Base-by-base conservation (phyloP, 2,329 filamentous ascomycete species). In the Myotisia sp. region DNA sequence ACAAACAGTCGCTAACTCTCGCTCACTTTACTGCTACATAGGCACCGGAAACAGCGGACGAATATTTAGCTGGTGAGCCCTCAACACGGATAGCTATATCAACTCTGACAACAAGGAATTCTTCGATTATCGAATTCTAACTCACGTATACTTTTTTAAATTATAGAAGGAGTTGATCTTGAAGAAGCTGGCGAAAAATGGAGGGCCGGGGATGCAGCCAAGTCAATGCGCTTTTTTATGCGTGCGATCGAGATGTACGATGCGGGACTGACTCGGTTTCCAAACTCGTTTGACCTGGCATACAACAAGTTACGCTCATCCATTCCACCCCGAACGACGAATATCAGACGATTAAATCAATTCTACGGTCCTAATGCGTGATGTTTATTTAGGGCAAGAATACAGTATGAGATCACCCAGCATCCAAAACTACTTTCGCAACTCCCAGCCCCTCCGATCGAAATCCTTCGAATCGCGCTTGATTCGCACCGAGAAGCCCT, bases 101-200 rank as follows among this genome's bases (percentile, higher is more conserved):
- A 8, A 13, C 13, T 7, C 26, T 5, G 22, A 21, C 18, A 35
- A 37, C 22, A 30, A 27, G 4, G 20, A 6, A 10, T 9, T 7
- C 18, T 10, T 24, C 7, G 22, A 7, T 8, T 10, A 24, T 10
- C n/a, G n/a, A 22, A 10, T 21, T 17, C 26, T 32, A 19, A 36
- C 19, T 24, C 8, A 16, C 27, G 8, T 29, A n/a, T 21, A 16
- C 6, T 13, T 16, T 20, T 20, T n/a, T 18, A 16, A 8, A 7
- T n/a, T 30, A 21, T 33, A 67, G 71, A 67, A 16, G 78, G 76
- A 7, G 76, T 81, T 35, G 70, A 76, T 20, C 66, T 74, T 39
- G 78, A 84, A 56, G 74, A 80, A 53, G 73, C 73, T 4, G 78
- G 75, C 5, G 76, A 78, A 41, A 84, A 84, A 65, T 81, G 77